Conservation (phyloP, 2,329 filamentous ascomycete genomes). For the Chalaropsis ovoidea region DNA sequence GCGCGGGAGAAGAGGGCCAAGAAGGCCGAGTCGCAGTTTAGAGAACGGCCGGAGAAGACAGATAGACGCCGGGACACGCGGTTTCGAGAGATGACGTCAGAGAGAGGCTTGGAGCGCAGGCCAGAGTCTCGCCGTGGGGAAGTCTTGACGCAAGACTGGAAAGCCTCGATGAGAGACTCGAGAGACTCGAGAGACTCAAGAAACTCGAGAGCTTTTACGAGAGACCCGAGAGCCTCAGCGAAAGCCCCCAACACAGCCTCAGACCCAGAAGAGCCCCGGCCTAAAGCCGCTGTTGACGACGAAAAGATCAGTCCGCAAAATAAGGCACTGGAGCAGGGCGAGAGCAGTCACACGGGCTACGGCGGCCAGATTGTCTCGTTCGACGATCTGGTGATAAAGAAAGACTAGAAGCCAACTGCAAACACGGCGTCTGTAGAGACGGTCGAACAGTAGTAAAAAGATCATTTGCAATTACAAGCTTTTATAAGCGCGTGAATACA, state of each 20-base stretch:
- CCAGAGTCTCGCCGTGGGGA: too few species aligned
- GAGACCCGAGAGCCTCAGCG: neutral
- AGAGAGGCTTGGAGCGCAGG: neutral
- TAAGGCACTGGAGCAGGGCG: slow-evolving; percentile 18
- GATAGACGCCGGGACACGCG: too few species aligned
- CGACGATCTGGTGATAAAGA: slow-evolving; percentile 31
- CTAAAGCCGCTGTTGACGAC: slow-evolving; percentile 31
- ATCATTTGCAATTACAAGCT: neutral
- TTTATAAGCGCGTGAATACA: neutral
- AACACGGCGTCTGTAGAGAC: neutral
- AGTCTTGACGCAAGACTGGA: too few species aligned
- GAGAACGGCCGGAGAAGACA: neutral
- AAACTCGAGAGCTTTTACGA: too few species aligned
- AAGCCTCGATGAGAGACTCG: too few species aligned
- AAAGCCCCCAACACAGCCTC: slow-evolving; percentile 3
- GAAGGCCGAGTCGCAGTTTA: neutral
- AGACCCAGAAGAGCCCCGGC: neutral
- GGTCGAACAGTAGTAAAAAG: too few species aligned
- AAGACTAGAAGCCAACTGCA: neutral
- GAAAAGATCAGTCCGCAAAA: slow-evolving; percentile 30
- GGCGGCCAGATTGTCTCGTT: slow-evolving; percentile 32
- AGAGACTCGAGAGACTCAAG: too few species aligned
- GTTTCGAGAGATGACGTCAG: neutral
- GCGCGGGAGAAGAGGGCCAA: neutral
- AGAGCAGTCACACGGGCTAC: slow-evolving; percentile 31